A percentile compares a stretch with the other conserved stretches of the same genome.
phyloP scores from a whole-genome alignment of 73 alveolate genomes.

The Paramecium sexaurelia region DNA sequence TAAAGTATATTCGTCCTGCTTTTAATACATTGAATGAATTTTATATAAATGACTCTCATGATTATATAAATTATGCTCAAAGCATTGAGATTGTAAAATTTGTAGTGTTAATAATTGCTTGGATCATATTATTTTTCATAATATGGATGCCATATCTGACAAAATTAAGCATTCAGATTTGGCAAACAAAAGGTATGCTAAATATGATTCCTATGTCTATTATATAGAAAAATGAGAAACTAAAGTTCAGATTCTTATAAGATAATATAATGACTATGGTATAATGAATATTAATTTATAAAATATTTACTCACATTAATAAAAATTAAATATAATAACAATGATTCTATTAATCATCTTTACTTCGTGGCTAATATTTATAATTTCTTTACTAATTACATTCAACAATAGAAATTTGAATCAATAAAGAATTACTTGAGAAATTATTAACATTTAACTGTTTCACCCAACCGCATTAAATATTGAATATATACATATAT shows the following conservation, averaged over 20 bases:
- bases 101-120: not conserved
- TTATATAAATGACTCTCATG: not conserved
- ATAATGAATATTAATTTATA: constrained; percentile 15
- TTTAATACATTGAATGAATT: not conserved
- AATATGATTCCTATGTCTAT: constrained; percentile 66
- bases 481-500: not conserved
- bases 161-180: not conserved
- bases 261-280: constrained; percentile 53
- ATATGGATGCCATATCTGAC: constrained; percentile 61
- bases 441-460: not conserved
- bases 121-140: constrained; percentile 23
- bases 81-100: constrained; percentile 19
- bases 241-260: constrained; percentile 44
- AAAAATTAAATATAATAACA: not conserved
- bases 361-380: not conserved
- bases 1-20: not conserved
- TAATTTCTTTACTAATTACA: not conserved
- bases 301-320: not conserved
- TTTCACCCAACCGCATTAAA: not conserved
- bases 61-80: not conserved
- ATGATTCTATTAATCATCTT: not conserved
- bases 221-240: constrained; percentile 42
- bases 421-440: not conserved
- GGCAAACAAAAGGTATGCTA: constrained; percentile 65
- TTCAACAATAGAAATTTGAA: not conserved